A percentile compares a stretch with the other conserved stretches of the same genome.
These are phyloP conservation scores for Boletellus deceptivus DNA, from an alignment of 1,284 basidiomycete genomes.

Conservation along the genomic window DNA sequence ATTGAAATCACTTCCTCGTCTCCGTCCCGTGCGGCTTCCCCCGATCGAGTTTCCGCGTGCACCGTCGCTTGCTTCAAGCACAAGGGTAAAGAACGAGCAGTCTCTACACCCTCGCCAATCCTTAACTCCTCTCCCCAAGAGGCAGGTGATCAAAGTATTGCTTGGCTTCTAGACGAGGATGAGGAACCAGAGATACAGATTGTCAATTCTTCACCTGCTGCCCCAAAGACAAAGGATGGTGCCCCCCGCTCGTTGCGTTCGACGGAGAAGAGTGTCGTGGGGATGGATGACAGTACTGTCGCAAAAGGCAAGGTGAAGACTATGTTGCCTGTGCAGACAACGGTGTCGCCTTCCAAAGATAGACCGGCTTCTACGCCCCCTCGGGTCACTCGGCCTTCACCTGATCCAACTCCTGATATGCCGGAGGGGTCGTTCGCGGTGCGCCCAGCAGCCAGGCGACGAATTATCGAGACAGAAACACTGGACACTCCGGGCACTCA, in stretches of 20 bases:
- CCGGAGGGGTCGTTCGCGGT: slow-evolving; percentile 56
- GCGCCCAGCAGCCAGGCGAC: slow-evolving; percentile 41
- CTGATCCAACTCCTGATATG: slow-evolving; percentile 18
- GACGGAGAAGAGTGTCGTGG: slow-evolving; percentile 8
- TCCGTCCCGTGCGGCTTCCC: slow-evolving; percentile 18
- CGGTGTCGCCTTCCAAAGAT: slow-evolving; percentile 29
- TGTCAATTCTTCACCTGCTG: slow-evolving; percentile 45
- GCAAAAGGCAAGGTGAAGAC: slow-evolving; percentile 9
- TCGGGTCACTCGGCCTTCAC: slow-evolving; percentile 19
- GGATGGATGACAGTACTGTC: slow-evolving; percentile 9
- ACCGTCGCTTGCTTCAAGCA: neutral
- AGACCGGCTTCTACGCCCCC: slow-evolving; percentile 44
- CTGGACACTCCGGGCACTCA: slow-evolving; percentile 37
- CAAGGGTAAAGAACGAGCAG: slow-evolving; percentile 13
- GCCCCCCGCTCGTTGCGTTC: neutral
- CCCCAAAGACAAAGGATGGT: slow-evolving; percentile 5
- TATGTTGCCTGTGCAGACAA: slow-evolving; percentile 13
- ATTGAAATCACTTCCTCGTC: slow-evolving; percentile 33
- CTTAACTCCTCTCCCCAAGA: neutral
- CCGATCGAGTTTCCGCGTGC: slow-evolving; percentile 2
- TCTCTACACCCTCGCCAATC: neutral
- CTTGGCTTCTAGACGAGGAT: slow-evolving; percentile 66
- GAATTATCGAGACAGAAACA: slow-evolving; percentile 26
- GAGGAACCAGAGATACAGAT: slow-evolving; percentile 52
- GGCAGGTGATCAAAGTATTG: slow-evolving; percentile 41